These are phyloP conservation scores for Beauveria asiatica DNA, from an alignment of 2,329 filamentous ascomycete genomes.

Conservation along the genomic window DNA sequence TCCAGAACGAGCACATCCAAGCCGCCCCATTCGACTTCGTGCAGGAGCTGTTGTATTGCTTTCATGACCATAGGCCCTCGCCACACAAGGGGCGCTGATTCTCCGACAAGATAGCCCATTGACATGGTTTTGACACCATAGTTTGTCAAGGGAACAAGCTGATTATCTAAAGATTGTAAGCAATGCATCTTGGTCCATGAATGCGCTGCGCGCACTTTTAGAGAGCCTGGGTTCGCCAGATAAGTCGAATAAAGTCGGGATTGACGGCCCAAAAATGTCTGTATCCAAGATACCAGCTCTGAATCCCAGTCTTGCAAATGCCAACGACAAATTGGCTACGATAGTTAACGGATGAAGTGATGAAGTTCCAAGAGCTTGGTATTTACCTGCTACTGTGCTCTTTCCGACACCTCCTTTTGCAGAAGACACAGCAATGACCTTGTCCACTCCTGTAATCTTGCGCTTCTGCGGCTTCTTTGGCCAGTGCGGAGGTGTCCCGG, in stretches of 20 bases:
- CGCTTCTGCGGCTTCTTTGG: constrained; percentile 73
- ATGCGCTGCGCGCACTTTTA: constrained; percentile 41
- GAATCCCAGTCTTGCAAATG: constrained; percentile 74
- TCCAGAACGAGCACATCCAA: constrained; percentile 86
- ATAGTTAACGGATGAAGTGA: background rate
- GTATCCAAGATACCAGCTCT: constrained; percentile 85
- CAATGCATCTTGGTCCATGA: background rate
- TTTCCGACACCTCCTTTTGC: constrained; percentile 98
- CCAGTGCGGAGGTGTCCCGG: constrained; percentile 47
- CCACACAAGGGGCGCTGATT: constrained; percentile 83
- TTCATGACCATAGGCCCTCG: constrained; percentile 97
- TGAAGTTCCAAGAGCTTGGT: background rate
- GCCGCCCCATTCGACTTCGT: constrained; percentile 89
- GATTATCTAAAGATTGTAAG: constrained; percentile 49
- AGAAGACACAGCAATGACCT: constrained; percentile 93
- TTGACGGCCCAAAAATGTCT: constrained; percentile 93
- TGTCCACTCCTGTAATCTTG: constrained; percentile 74
- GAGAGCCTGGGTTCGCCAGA: constrained; percentile 71
- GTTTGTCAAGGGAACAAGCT: constrained; percentile 79
- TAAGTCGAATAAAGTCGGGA: constrained; percentile 82
- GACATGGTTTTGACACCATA: constrained; percentile 98
- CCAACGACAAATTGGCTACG: constrained; percentile 70
- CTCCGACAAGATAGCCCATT: constrained; percentile 85
- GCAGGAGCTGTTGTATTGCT: constrained; percentile 86
- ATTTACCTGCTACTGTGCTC: constrained; percentile 74